Base-by-base conservation (phyloP, 306 rosid genomes). In the Luffa acutangula region DNA sequence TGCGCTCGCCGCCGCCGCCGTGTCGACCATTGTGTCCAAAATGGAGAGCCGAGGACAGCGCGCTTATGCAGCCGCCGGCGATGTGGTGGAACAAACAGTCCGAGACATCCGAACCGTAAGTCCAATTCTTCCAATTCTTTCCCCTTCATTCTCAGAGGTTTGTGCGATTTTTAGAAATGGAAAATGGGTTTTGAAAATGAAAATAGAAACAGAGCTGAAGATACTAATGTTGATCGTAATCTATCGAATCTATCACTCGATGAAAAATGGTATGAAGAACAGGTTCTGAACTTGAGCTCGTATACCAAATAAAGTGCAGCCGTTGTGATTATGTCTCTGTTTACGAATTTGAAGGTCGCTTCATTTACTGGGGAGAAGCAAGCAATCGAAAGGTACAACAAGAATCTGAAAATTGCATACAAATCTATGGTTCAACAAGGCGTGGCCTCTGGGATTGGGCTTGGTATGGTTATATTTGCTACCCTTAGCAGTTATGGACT, bases 61-160 rank as follows among this genome's bases (percentile, higher is more conserved):
- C 46, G 98, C 97, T 79, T 93, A 93, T 72, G 92, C 93, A 12
- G 96, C 91, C 80, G 96, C 98, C 15, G 91, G 97, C 72, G 86
- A 81, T 63, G 84, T 90, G 6, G 98, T 90, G 6, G 97, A 93
- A 56, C 98, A 93, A 84, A 89, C 92, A 2, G 87, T 91, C 20
- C 91, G 91, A 82, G 81, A 91, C 66, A 93, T 93, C 39, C 85
- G 93, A 87, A 91, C 97, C 34, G 98, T 90, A 88, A 88, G 90
- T 25, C 31, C 31, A 25, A 25, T 25, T 25, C 31, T 0, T 45
- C 49, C 49, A 37, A 37, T 45, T 45, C 49, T 45, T 5, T 45
- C 49, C 49, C 9, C 10, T 45, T 45, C 49, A 5, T 9, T 45
- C 49, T 45, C 49, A 37, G 41, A 37, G 41, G 41, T 37, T 37